These are phyloP conservation scores for Calonectria pseudoturangicola DNA, from an alignment of 2,329 filamentous ascomycete genomes.

Conservation along the genomic window DNA sequence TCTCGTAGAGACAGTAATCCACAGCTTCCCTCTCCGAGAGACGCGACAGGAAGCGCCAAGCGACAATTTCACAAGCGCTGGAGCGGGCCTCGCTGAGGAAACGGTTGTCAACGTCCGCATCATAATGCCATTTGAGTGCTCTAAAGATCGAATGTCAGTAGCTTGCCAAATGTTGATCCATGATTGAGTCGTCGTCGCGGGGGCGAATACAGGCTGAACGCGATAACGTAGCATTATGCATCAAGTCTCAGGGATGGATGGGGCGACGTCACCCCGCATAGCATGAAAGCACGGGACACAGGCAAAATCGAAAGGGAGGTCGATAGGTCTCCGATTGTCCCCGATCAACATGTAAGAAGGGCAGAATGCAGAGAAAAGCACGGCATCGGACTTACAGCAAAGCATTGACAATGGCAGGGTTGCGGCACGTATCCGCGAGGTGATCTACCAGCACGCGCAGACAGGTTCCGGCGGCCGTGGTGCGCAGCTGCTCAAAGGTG, in stretches of 20 bases:
- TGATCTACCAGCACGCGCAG: constrained; percentile 77
- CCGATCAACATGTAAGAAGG: not conserved
- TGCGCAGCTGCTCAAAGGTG: constrained; percentile 84
- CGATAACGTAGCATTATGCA: not conserved
- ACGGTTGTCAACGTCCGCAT: constrained; percentile 77
- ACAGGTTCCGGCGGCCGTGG: constrained; percentile 76
- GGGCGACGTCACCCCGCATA: constrained; percentile 26
- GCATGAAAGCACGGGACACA: not conserved
- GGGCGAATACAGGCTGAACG: constrained; percentile 15
- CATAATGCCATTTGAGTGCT: constrained; percentile 84
- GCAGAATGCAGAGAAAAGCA: not conserved
- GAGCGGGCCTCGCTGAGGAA: constrained; percentile 81
- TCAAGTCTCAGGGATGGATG: not conserved
- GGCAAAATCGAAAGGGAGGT: not conserved
- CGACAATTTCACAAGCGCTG: constrained; percentile 86
- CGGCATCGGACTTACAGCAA: constrained; percentile 75
- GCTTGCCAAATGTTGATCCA: constrained; percentile 3
- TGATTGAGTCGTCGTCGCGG: constrained; percentile 10
- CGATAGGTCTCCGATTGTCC: constrained; percentile 13
- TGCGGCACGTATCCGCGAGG: constrained; percentile 77
- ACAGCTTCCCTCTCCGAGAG: constrained; percentile 84
- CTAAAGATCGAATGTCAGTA: constrained; percentile 62
- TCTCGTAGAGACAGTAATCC: constrained; percentile 83
- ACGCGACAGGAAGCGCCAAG: constrained; percentile 84
- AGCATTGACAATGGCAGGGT: constrained; percentile 82